phyloP scores from a whole-genome alignment of 2,329 filamentous ascomycete species.

The Aspergillus eucalypticola region DNA sequence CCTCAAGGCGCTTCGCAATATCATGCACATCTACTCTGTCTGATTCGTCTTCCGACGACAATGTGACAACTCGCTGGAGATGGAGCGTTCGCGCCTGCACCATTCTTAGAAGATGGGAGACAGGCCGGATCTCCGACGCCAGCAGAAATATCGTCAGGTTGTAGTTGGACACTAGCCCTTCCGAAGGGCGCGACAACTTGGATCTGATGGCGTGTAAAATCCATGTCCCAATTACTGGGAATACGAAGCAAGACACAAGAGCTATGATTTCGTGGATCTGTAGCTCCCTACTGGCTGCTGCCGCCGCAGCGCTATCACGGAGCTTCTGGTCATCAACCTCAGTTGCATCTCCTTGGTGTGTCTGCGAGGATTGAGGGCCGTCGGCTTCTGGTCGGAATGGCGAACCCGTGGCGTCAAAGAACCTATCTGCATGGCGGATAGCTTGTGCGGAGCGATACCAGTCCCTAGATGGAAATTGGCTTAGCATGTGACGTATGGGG shows the following conservation, averaged over 20 bases:
- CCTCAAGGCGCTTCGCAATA: conserved; percentile 66
- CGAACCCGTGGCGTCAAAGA: conserved; percentile 22
- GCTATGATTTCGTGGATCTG: conserved; percentile 74
- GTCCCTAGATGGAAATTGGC: conserved; percentile 49
- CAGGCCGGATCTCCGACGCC: conserved; percentile 79
- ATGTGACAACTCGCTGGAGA: conserved; percentile 69
- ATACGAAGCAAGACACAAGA: conserved; percentile 73
- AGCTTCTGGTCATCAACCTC: conserved; percentile 9
- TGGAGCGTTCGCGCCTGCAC: conserved; percentile 76
- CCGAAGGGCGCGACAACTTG: conserved; percentile 78
- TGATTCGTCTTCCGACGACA: conserved; percentile 33
- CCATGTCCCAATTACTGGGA: conserved; percentile 77
- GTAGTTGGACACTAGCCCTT: conserved; percentile 86
- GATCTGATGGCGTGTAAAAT: conserved; percentile 77
- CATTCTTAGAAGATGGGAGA: conserved; percentile 78
- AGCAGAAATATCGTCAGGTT: conserved; percentile 90
- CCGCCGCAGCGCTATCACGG: conserved; percentile 23
- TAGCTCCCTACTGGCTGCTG: conserved; percentile 61
- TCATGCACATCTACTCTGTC: conserved; percentile 49
- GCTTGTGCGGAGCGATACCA: conserved; percentile 75
- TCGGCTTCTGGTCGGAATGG: conserved; percentile 31
- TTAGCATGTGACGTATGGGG: conserved; percentile 9
- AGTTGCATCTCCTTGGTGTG: conserved; percentile 4
- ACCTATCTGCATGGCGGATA: conserved; percentile 51
- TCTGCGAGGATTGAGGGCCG: conserved; percentile 17